phyloP scores from a whole-genome alignment of 805 yeast species.

The Wickerhamiella nectarea region DNA sequence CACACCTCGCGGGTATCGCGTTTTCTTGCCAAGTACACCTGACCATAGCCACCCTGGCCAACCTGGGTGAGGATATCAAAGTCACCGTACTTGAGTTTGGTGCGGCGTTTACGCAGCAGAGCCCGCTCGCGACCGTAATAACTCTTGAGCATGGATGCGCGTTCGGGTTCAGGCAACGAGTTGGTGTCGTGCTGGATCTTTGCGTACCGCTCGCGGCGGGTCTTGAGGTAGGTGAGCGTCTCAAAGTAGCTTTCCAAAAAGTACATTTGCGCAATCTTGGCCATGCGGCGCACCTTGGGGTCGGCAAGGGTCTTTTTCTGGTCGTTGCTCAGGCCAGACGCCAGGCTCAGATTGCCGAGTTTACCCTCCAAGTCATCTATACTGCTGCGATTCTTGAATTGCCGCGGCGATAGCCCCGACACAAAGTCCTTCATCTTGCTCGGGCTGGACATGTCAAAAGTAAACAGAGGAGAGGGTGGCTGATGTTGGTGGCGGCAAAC shows the following conservation, averaged over 20 bases:
- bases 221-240: constrained; percentile 80
- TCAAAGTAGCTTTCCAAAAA: constrained; percentile 94
- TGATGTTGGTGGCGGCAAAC: too few relatives aligned
- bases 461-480: too few relatives aligned
- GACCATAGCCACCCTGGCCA: constrained; percentile 99
- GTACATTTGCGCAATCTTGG: constrained; percentile 85
- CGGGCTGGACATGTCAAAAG: constrained; percentile 1
- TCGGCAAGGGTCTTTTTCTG: constrained; percentile 40
- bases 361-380: not conserved
- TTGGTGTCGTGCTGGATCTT: constrained; percentile 45
- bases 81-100: constrained; percentile 87
- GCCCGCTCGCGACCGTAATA: constrained; percentile 78
- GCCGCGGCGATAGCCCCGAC: constrained; percentile 2
- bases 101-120: constrained; percentile 70
- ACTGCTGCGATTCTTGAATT: constrained; percentile 1
- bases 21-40: constrained; percentile 90
- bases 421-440: constrained; percentile 2
- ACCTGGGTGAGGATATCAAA: constrained; percentile 95
- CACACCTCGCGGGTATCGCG: constrained; percentile 89
- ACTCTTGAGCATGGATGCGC: constrained; percentile 54
- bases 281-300: constrained; percentile 70
- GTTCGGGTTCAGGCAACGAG: constrained; percentile 28
- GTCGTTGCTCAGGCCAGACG: constrained; percentile 11
- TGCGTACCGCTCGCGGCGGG: constrained; percentile 67
- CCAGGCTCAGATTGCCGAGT: not conserved